Percentiles rank a stretch among this genome's conserved stretches.
Evolutionary conservation across 352 stramenopile genomes (phyloP).

Genomic region (Phytophthora brassicae): DNA sequence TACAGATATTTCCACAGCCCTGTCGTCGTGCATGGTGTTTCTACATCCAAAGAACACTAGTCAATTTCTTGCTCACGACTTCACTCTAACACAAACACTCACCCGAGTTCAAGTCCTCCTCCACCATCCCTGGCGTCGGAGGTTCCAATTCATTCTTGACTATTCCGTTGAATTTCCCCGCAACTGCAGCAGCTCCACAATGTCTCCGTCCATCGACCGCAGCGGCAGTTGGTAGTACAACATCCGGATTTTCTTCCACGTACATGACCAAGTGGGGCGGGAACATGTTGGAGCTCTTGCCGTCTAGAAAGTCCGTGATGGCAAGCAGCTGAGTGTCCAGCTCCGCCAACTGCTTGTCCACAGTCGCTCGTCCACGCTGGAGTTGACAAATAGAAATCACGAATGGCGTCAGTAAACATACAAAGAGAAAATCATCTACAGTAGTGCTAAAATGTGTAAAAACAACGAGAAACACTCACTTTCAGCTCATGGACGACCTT

Average conservation of each 20-base stretch:
- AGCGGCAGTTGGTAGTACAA: not conserved
- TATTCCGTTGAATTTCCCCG: slow-evolving; percentile 22
- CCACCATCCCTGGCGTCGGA: slow-evolving; percentile 44
- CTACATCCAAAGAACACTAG: slow-evolving; percentile 23
- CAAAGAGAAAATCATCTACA: too few relatives aligned
- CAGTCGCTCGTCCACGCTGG: slow-evolving; percentile 49
- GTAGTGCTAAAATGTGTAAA: too few relatives aligned
- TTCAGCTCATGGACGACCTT: slow-evolving; percentile 70
- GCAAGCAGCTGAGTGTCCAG: slow-evolving; percentile 61
- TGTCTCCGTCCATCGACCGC: slow-evolving; percentile 23
- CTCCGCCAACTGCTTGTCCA: slow-evolving; percentile 63
- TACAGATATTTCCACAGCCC: slow-evolving; percentile 71
- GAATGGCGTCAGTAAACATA: too few relatives aligned
- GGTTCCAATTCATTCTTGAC: slow-evolving; percentile 31
- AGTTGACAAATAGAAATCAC: slow-evolving; percentile 8
- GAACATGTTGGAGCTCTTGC: slow-evolving; percentile 44
- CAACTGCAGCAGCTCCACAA: slow-evolving; percentile 16
- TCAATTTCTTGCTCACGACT: not conserved
- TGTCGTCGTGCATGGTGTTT: slow-evolving; percentile 62
- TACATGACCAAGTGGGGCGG: slow-evolving; percentile 36
- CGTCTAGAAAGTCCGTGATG: slow-evolving; percentile 63
- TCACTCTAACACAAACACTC: slow-evolving; percentile 2
- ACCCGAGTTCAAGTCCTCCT: slow-evolving; percentile 72
- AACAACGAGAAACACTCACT: slow-evolving; percentile 25
- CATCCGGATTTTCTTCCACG: slow-evolving; percentile 19